Evolutionary conservation across 257 asterid genomes (phyloP).

Genomic region (Perilla frutescens): DNA sequence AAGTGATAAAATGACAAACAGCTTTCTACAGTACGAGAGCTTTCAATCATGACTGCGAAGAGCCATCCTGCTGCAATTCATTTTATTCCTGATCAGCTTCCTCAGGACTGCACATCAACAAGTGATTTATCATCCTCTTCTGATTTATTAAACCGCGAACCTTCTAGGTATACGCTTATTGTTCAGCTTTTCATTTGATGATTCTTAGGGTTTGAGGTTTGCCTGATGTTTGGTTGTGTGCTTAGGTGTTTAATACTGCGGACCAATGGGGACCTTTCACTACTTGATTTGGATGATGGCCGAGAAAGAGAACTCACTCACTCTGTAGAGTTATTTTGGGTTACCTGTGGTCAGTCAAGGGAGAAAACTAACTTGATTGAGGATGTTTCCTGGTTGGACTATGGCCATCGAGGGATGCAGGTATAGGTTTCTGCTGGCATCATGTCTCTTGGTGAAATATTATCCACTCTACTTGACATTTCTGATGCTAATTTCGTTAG

Average conservation of each 20-base stretch:
- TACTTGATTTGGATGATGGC: slow-evolving; percentile 98
- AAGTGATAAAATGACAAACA: slow-evolving; percentile 99
- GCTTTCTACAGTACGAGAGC: slow-evolving; percentile 99
- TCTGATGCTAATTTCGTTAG: slow-evolving; percentile 49
- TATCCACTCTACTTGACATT: slow-evolving; percentile 36
- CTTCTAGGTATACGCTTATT: slow-evolving; percentile 70
- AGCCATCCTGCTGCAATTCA: slow-evolving; percentile 98
- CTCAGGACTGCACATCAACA: slow-evolving; percentile 47
- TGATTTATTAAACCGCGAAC: slow-evolving; percentile 66
- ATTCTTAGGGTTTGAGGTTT: slow-evolving; percentile 27
- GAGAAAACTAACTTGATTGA: slow-evolving; percentile 96
- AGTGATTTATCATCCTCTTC: slow-evolving; percentile 60
- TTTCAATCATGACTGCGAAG: slow-evolving; percentile 99
- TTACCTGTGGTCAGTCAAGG: slow-evolving; percentile 93
- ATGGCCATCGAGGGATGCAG: slow-evolving; percentile 99
- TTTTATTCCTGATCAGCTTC: slow-evolving; percentile 93
- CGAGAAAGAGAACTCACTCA: slow-evolving; percentile 96
- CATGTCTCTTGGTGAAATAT: slow-evolving; percentile 1
- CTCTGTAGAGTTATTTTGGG: slow-evolving; percentile 98
- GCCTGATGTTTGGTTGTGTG: slow-evolving; percentile 35
- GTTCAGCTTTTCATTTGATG: slow-evolving; percentile 27
- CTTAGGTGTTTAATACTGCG: slow-evolving; percentile 88
- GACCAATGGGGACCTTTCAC: slow-evolving; percentile 94
- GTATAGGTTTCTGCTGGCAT: slow-evolving; percentile 54
- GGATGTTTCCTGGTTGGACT: slow-evolving; percentile 98